A percentile compares a stretch with the other conserved stretches of the same genome.
phyloP scores from a whole-genome alignment of 2,329 filamentous ascomycete species.

The Graphiopsis chlorocephala region DNA sequence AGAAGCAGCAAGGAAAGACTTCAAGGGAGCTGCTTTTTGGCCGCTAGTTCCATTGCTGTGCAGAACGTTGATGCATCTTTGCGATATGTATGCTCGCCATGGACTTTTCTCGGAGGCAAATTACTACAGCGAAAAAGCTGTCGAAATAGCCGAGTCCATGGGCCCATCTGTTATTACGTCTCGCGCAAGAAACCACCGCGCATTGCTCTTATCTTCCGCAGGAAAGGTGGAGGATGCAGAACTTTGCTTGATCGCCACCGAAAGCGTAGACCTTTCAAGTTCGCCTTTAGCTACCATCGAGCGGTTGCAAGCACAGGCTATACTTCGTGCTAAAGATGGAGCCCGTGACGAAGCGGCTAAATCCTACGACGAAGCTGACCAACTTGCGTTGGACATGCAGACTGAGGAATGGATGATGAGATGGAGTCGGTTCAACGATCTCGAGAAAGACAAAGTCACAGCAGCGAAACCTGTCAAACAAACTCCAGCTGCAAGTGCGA shows the following conservation, averaged over 20 bases:
- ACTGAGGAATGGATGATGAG: conserved; percentile 9
- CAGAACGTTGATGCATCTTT: conserved; percentile 68
- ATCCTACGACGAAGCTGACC: conserved; percentile 23
- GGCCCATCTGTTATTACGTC: conserved; percentile 20
- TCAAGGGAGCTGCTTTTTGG: conserved; percentile 72
- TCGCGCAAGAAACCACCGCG: conserved; percentile 23
- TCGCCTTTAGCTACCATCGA: conserved; percentile 20
- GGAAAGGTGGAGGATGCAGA: conserved; percentile 31
- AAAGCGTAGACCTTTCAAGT: conserved; percentile 15
- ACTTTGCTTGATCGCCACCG: conserved; percentile 24
- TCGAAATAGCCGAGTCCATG: conserved; percentile 64
- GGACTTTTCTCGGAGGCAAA: conserved; percentile 85
- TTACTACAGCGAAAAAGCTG: conserved; percentile 81
- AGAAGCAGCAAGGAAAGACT: conserved; percentile 31
- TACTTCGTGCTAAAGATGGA: conserved; percentile 22
- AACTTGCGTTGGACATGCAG: conserved; percentile 12
- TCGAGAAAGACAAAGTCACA: background rate
- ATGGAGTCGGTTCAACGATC: background rate
- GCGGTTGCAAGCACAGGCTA: conserved; percentile 23
- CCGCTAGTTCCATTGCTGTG: conserved; percentile 71
- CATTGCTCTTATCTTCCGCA: conserved; percentile 24
- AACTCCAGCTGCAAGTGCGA: background rate
- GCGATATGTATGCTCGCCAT: conserved; percentile 74
- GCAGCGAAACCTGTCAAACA: background rate
- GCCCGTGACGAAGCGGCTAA: conserved; percentile 22